A percentile compares a stretch with the other conserved stretches of the same genome.
These are phyloP conservation scores for Cyberlindnera galapagoensis DNA, from an alignment of 805 yeast species.

Conservation along the genomic window DNA sequence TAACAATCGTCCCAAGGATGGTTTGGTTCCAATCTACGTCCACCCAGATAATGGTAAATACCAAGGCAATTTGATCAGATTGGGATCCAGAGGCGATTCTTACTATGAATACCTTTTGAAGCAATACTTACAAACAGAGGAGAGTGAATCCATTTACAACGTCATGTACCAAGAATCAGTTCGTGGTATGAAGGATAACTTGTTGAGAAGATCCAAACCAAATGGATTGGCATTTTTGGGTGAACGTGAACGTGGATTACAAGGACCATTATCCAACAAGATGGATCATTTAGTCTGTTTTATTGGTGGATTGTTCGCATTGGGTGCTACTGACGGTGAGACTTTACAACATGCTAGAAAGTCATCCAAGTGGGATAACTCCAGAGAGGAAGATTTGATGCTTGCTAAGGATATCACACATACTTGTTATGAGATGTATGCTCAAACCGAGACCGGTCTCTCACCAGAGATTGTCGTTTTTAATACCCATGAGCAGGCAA, in stretches of 20 bases:
- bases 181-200: slow-evolving; percentile 65
- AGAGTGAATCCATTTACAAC: slow-evolving; percentile 52
- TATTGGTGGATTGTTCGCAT: slow-evolving; percentile 80
- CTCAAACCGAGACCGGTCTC: slow-evolving; percentile 63
- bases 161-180: slow-evolving; percentile 74
- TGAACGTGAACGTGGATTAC: slow-evolving; percentile 67
- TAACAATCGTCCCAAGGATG: slow-evolving; percentile 55
- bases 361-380: slow-evolving; percentile 48
- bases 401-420: slow-evolving; percentile 70
- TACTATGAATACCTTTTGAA: slow-evolving; percentile 85
- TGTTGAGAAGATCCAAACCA: slow-evolving; percentile 57
- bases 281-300: slow-evolving; percentile 95
- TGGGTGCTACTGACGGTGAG: slow-evolving; percentile 82
- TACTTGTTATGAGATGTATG: slow-evolving; percentile 84
- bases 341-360: slow-evolving; percentile 49
- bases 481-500: slow-evolving; percentile 43
- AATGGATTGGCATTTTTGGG: slow-evolving; percentile 63
- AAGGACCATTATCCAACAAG: slow-evolving; percentile 52
- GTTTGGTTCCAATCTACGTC: slow-evolving; percentile 78
- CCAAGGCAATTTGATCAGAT: slow-evolving; percentile 57
- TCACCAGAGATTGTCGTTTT: slow-evolving; percentile 88
- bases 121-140: slow-evolving; percentile 74
- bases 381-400: slow-evolving; percentile 54
- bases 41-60: slow-evolving; percentile 69
- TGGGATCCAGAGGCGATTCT: slow-evolving; percentile 91